phyloP scores from a whole-genome alignment of 768 basidiomycete genomes.

The Tephrocybe sp. region DNA sequence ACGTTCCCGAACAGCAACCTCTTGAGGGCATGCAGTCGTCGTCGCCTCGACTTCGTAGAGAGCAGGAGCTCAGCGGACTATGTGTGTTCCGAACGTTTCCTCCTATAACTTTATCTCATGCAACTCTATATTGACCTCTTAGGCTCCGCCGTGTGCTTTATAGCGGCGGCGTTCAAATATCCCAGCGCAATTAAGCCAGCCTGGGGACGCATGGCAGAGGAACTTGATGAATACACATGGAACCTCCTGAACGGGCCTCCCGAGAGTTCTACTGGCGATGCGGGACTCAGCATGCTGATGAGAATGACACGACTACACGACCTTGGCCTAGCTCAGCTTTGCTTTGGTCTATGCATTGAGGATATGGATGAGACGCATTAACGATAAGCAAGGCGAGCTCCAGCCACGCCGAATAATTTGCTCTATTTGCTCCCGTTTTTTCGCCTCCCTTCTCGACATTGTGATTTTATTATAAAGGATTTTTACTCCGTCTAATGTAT shows the following conservation, averaged over 20 bases:
- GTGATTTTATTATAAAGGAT: neutral
- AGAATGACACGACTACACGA: slow-evolving; percentile 78
- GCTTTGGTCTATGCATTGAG: slow-evolving; percentile 34
- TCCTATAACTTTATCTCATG: neutral
- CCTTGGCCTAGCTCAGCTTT: slow-evolving; percentile 69
- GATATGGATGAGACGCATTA: neutral
- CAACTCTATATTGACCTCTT: slow-evolving; percentile 1
- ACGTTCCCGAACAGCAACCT: slow-evolving; percentile 35
- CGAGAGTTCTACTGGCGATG: slow-evolving; percentile 34
- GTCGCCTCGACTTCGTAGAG: slow-evolving; percentile 44
- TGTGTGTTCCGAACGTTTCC: slow-evolving; percentile 45
- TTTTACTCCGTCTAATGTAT: neutral
- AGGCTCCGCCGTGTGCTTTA: slow-evolving; percentile 81
- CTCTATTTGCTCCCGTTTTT: too few species aligned
- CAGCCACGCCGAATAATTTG: too few species aligned
- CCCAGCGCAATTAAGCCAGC: slow-evolving; percentile 62
- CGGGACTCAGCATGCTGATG: slow-evolving; percentile 59
- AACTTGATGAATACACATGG: slow-evolving; percentile 71
- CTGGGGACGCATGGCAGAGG: slow-evolving; percentile 69
- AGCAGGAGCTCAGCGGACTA: slow-evolving; percentile 75
- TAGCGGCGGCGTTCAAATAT: slow-evolving; percentile 66
- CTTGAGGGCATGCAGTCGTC: slow-evolving; percentile 22
- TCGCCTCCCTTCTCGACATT: too few species aligned
- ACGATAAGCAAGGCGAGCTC: neutral
- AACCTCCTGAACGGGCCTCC: slow-evolving; percentile 49